Base-by-base conservation (phyloP, 345 rosid genomes). In the Fremontodendron californicum region DNA sequence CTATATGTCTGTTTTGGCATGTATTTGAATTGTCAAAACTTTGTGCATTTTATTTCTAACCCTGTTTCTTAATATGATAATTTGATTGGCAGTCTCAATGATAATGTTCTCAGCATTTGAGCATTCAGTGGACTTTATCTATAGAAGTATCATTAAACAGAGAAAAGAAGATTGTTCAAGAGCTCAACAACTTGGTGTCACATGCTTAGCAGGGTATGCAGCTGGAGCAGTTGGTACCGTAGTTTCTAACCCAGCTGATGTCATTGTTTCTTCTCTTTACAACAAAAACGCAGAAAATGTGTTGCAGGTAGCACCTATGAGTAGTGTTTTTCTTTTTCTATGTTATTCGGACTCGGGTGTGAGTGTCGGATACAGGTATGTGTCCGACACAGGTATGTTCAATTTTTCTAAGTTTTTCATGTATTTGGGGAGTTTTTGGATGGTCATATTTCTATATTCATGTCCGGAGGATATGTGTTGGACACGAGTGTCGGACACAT, bases 71-170 rank as follows among this genome's bases (percentile, higher is more conserved):
- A 51, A 74, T 78, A 13, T 67, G 76, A 61, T 77, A 86, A 86
- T 71, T 75, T 90, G 25, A 42, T 79, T 75, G 25, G 77, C 92
- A 91, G 96, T 87, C 80, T 85, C 91, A 37, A 83, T 85, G 88
- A 88, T 88, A 45, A 89, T 89, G 91, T 91, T 91, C 87, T 86
- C 89, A 3, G 86, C 93, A 16, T 90, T 91, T 78, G 93, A 91
- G 89, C 92, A 91, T 78, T 90, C 91, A 1, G 88, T 88, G 29
- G 90, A 86, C 76, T 79, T 89, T 68, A 71, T 87, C 29, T 91
- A 90, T 74, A 78, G 77, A n/a, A 84, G 82, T 2, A 74, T 87
- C 6, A 66, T 87, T 75, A 73, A 78, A 48, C 85, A 84, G 75
- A 75, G 84, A 75, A 91, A 88, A 80, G 88, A 87, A 75, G 91